Evolutionary conservation across 306 rosid species (phyloP).

Genomic region (Trifolium repens): DNA sequence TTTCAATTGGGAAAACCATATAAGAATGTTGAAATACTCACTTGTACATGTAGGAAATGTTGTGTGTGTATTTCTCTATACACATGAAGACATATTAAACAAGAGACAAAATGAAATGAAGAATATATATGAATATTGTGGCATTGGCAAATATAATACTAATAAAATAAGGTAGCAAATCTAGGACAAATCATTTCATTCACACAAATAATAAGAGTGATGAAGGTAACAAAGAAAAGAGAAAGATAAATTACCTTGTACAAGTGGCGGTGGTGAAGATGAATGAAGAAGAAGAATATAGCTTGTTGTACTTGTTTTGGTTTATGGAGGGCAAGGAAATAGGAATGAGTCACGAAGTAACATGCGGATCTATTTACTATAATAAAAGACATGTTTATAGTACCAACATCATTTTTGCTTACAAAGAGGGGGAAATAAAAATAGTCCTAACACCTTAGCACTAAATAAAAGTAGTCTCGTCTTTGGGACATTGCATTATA

Average conservation of each 20-base stretch:
- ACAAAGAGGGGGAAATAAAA: too few relatives aligned
- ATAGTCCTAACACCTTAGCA: too few relatives aligned
- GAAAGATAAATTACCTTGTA: neutral
- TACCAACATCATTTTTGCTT: too few relatives aligned
- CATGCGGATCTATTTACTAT: slow-evolving; percentile 30
- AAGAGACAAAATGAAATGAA: neutral
- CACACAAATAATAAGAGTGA: neutral
- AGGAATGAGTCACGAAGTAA: slow-evolving; percentile 21
- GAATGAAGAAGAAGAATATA: neutral
- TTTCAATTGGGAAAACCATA: slow-evolving; percentile 5
- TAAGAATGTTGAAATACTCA: neutral
- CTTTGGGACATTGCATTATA: too few relatives aligned
- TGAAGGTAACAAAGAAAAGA: neutral
- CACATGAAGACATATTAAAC: slow-evolving; percentile 12
- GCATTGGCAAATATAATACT: too few relatives aligned
- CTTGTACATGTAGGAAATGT: neutral
- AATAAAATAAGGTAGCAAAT: slow-evolving; percentile 44
- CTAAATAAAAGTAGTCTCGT: too few relatives aligned
- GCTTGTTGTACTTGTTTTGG: slow-evolving; percentile 29
- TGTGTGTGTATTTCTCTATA: neutral
- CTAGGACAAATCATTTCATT: slow-evolving; percentile 12
- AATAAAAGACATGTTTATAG: neutral
- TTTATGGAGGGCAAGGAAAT: slow-evolving; percentile 28
- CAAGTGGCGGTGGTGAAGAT: neutral
- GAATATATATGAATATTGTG: neutral